Conservation (phyloP, 78 protist genomes). For the Dictyostelium capitatum region DNA sequence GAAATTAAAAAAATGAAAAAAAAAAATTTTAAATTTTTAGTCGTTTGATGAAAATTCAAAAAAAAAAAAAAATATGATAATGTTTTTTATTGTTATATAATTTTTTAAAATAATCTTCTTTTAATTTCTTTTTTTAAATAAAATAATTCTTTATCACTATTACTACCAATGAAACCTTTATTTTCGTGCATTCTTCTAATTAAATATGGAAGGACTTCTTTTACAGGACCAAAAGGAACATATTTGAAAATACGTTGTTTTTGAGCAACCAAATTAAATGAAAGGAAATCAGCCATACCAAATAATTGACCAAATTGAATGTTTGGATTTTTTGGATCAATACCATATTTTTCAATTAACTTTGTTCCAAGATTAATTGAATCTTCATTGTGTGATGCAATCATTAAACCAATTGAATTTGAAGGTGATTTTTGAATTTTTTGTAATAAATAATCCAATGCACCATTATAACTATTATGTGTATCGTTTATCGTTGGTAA, state of each 20-base stretch:
- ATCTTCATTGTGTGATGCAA: slow-evolving; percentile 82
- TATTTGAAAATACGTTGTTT: slow-evolving; percentile 79
- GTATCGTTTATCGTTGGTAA: slow-evolving; percentile 65
- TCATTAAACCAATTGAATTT: slow-evolving; percentile 54
- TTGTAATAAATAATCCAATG: slow-evolving; percentile 28
- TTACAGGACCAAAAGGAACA: slow-evolving; percentile 83
- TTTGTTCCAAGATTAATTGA: slow-evolving; percentile 39
- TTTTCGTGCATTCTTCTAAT: slow-evolving; percentile 86
- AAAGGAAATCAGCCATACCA: slow-evolving; percentile 83
- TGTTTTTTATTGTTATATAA: not conserved
- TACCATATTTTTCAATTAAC: slow-evolving; percentile 21
- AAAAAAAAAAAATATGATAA: not conserved
- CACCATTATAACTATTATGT: slow-evolving; percentile 68
- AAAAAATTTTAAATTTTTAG: not conserved
- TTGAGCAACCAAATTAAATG: slow-evolving; percentile 28
- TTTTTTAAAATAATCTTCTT: slow-evolving; percentile 60
- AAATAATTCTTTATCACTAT: slow-evolving; percentile 47
- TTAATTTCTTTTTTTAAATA: slow-evolving; percentile 56
- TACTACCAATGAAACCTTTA: slow-evolving; percentile 80
- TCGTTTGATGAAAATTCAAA: not conserved
- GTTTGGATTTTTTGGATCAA: slow-evolving; percentile 33
- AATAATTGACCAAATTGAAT: slow-evolving; percentile 83
- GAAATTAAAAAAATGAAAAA: not conserved
- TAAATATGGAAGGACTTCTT: slow-evolving; percentile 72
- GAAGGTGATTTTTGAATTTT: not conserved